Conservation (phyloP, 2,329 filamentous ascomycete species). For the Neofusicoccum umdonicola region DNA sequence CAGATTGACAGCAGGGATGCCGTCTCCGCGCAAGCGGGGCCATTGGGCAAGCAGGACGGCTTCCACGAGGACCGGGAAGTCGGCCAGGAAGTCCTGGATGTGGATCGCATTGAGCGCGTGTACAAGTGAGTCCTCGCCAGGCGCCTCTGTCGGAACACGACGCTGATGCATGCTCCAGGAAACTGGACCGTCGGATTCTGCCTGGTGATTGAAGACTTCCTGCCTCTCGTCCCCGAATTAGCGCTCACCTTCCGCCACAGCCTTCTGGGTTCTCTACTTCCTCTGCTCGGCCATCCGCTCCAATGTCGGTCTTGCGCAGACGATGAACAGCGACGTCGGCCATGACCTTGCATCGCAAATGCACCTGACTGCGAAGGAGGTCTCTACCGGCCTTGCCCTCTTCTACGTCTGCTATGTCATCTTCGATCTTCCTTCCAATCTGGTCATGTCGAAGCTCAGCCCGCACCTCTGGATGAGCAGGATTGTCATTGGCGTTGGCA, state of each 20-base stretch:
- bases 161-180: constrained; percentile 35
- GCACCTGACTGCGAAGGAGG: constrained; percentile 68
- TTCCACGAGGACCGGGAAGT: constrained; percentile 33
- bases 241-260: constrained; percentile 36
- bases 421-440: constrained; percentile 84
- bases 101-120: constrained; percentile 37
- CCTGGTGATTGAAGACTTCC: constrained; percentile 37
- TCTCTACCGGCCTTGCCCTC: constrained; percentile 78
- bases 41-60: constrained; percentile 26
- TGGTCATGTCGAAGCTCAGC: constrained; percentile 81
- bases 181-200: constrained; percentile 58
- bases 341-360: constrained; percentile 77
- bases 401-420: constrained; percentile 93
- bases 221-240: neutral
- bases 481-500: constrained; percentile 81
- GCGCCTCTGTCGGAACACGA: neutral
- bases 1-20: neutral
- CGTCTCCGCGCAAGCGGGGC: constrained; percentile 14
- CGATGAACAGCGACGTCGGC: constrained; percentile 71
- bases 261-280: constrained; percentile 90
- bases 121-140: constrained; percentile 30
- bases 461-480: constrained; percentile 89
- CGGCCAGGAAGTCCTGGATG: constrained; percentile 28
- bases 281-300: constrained; percentile 88
- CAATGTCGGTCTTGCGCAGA: constrained; percentile 91